Evolutionary conservation across 345 rosid species (phyloP), one percentile per base, ranked within the genome.

Genomic region (Raphanus raphanistrum): DNA sequence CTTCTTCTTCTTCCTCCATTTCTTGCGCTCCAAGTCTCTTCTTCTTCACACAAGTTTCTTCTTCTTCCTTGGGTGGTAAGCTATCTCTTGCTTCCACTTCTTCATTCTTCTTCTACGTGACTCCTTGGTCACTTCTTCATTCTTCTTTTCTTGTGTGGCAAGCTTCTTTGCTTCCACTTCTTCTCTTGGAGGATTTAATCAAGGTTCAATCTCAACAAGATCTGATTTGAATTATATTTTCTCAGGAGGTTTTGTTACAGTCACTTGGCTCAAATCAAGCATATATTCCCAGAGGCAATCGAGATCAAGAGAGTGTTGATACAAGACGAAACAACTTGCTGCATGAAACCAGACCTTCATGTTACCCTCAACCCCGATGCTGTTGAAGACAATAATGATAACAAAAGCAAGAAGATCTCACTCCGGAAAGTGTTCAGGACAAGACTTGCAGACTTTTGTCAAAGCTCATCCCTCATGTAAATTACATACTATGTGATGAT

Each of bases 301-400:
- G 93, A 89, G 82, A 76, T 93, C 4, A 93, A 82, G 84, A 87
- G 77, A 75, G 75, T 88, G 8, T 79, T 87, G 8, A 50, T 68
- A 59, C 76, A 84, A 66, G 93, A 93, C 76, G 98, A 96, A 84
- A 75, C 55, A 58, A 86, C 89, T 12, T 55, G 90, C 28, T 91
- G 94, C 54, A 88, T 88, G 94, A 91, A 89, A 84, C 96, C 98
- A 2, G 93, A 91, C 73, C 92, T 96, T 79, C 83, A 88, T 45
- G 75, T 96, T 48, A 74, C 87, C 15, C 54, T 96, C 8, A 84
- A 86, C 35, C 80, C 80, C 2, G 84, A 90, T 68, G 88, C 87
- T 1, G 50, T 91, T 17, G 81, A 77, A 31, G 75, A 43, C n/a
- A 85, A 76, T 35, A 76, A 73, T 9, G 85, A 76, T 35, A 76